phyloP scores from a whole-genome alignment of 2,329 filamentous ascomycete genomes.

The Madurella mycetomatis region DNA sequence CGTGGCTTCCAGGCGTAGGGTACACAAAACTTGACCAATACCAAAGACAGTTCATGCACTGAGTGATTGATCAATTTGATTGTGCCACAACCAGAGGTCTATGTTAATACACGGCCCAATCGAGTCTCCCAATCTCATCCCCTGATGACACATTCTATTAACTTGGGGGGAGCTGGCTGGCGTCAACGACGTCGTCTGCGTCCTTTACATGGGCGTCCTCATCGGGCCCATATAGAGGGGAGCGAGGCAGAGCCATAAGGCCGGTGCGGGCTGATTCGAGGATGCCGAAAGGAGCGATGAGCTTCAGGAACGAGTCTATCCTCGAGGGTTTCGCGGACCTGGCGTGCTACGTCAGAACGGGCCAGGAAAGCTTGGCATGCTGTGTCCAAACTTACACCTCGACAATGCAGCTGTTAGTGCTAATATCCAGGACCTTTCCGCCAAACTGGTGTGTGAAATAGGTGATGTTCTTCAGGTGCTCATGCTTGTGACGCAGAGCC shows the following conservation, averaged over 20 bases:
- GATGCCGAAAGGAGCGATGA: slow-evolving; percentile 91
- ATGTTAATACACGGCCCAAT: not conserved
- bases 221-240: slow-evolving; percentile 71
- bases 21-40: slow-evolving; percentile 14
- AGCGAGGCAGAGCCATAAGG: slow-evolving; percentile 93
- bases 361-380: slow-evolving; percentile 6
- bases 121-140: not conserved
- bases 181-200: slow-evolving; percentile 90
- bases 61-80: slow-evolving; percentile 9
- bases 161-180: slow-evolving; percentile 87
- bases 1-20: slow-evolving; percentile 16
- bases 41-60: not conserved
- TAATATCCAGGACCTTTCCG: slow-evolving; percentile 95
- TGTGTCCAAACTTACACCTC: slow-evolving; percentile 66
- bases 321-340: slow-evolving; percentile 87
- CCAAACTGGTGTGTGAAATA: slow-evolving; percentile 97
- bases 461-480: slow-evolving; percentile 94
- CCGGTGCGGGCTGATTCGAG: slow-evolving; percentile 93
- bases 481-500: slow-evolving; percentile 92
- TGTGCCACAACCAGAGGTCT: not conserved
- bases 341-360: slow-evolving; percentile 35
- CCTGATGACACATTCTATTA: slow-evolving; percentile 37
- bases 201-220: slow-evolving; percentile 72
- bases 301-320: slow-evolving; percentile 97
- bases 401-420: slow-evolving; percentile 97